These are phyloP conservation scores for Malus hybrid DNA, from an alignment of 331 rosid genomes.

Conservation along the genomic window DNA sequence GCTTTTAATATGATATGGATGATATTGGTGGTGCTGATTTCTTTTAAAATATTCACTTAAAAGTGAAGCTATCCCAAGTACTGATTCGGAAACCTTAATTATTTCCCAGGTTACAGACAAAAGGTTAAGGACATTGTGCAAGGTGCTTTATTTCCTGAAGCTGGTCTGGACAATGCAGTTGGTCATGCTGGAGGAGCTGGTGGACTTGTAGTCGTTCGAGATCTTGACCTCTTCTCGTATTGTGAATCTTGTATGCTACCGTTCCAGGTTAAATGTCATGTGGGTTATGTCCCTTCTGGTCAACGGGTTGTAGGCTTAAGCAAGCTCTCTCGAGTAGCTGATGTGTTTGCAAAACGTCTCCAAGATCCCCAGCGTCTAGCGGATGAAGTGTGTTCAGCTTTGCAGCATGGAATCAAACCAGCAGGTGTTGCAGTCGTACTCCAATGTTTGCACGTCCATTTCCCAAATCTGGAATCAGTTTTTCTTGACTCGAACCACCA, in stretches of 20 bases:
- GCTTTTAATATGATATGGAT: background rate
- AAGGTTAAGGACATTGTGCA: slow-evolving; percentile 75
- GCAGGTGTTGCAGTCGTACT: slow-evolving; percentile 75
- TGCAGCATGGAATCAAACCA: slow-evolving; percentile 75
- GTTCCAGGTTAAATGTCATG: slow-evolving; percentile 85
- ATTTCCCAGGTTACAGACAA: slow-evolving; percentile 58
- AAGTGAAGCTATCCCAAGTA: background rate
- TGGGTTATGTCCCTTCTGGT: slow-evolving; percentile 85
- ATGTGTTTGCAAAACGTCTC: slow-evolving; percentile 76
- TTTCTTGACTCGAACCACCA: slow-evolving; percentile 53
- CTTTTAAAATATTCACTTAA: background rate
- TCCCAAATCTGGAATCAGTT: slow-evolving; percentile 55
- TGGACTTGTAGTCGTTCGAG: slow-evolving; percentile 90
- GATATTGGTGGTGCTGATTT: background rate
- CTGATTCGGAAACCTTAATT: background rate
- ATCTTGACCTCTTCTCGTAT: slow-evolving; percentile 73
- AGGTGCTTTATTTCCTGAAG: slow-evolving; percentile 93
- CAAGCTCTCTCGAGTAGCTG: slow-evolving; percentile 84
- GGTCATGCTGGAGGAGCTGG: slow-evolving; percentile 25
- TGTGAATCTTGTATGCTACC: slow-evolving; percentile 97
- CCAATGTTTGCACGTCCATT: slow-evolving; percentile 66
- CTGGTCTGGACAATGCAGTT: slow-evolving; percentile 59
- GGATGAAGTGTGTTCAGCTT: slow-evolving; percentile 65
- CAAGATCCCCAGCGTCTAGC: slow-evolving; percentile 92
- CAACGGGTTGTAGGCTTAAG: slow-evolving; percentile 87